A percentile compares a stretch with the other conserved stretches of the same genome.
These are phyloP conservation scores for Calonectria fujianensis DNA, from an alignment of 2,329 filamentous ascomycete species.

Conservation along the genomic window DNA sequence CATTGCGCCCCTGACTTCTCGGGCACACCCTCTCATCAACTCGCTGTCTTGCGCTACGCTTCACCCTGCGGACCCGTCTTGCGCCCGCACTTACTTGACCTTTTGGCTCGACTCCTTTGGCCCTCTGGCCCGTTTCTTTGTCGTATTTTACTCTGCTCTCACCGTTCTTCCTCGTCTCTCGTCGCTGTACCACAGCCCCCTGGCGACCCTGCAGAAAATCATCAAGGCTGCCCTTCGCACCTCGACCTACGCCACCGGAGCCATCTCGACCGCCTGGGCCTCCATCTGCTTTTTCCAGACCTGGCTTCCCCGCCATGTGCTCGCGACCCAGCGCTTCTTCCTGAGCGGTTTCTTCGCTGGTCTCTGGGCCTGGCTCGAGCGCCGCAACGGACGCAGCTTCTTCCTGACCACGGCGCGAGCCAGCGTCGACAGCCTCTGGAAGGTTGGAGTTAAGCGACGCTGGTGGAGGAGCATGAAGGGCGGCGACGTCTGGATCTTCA, in stretches of 20 bases:
- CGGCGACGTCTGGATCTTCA: slow-evolving; percentile 90
- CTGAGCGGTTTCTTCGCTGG: slow-evolving; percentile 90
- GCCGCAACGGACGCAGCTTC: slow-evolving; percentile 77
- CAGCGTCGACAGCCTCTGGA: slow-evolving; percentile 91
- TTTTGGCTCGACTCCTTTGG: slow-evolving; percentile 93
- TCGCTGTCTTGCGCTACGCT: slow-evolving; percentile 92
- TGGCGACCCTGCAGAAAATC: slow-evolving; percentile 79
- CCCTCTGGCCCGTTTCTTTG: slow-evolving; percentile 84
- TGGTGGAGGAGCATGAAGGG: slow-evolving; percentile 90
- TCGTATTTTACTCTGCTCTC: slow-evolving; percentile 83
- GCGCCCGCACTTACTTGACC: slow-evolving; percentile 88
- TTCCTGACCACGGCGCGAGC: slow-evolving; percentile 87
- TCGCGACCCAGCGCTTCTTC: slow-evolving; percentile 92
- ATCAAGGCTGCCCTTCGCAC: slow-evolving; percentile 82
- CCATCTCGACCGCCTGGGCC: slow-evolving; percentile 92
- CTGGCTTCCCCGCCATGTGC: slow-evolving; percentile 82
- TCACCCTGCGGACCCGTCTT: slow-evolving; percentile 91
- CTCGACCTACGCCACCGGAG: slow-evolving; percentile 83
- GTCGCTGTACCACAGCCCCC: slow-evolving; percentile 80
- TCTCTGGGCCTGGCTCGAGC: slow-evolving; percentile 87
- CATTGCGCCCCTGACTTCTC: slow-evolving; percentile 86
- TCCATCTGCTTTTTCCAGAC: slow-evolving; percentile 92
- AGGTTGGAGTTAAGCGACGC: slow-evolving; percentile 91
- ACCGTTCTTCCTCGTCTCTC: slow-evolving; percentile 80
- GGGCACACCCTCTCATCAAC: slow-evolving; percentile 90